Percentiles rank a stretch among this genome's conserved stretches.
These are phyloP conservation scores for Pulveroboletus sp. DNA, from an alignment of 768 basidiomycete genomes.

Conservation along the genomic window DNA sequence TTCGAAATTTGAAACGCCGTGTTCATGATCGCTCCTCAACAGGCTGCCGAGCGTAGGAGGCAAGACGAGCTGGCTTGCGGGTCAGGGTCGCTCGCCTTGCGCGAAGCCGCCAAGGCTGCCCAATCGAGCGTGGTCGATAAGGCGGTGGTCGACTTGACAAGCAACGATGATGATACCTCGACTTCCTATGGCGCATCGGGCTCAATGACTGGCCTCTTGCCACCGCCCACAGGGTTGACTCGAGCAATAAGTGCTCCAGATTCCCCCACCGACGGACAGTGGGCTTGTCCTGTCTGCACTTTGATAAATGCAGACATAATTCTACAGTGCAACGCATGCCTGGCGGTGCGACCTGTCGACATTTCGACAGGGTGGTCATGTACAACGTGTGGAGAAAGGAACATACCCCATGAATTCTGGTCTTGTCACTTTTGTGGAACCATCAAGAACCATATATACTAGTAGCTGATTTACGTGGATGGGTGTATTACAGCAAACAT, in stretches of 20 bases:
- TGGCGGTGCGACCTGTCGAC: slow-evolving; percentile 36
- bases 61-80: slow-evolving; percentile 75
- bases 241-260: neutral
- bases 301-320: slow-evolving; percentile 50
- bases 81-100: slow-evolving; percentile 50
- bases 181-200: slow-evolving; percentile 22
- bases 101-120: slow-evolving; percentile 67
- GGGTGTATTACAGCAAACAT: too few relatives aligned
- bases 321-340: slow-evolving; percentile 62
- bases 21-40: slow-evolving; percentile 3
- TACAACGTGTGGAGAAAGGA: slow-evolving; percentile 55
- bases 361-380: slow-evolving; percentile 57
- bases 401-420: slow-evolving; percentile 66
- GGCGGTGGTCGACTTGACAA: slow-evolving; percentile 54
- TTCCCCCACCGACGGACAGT: slow-evolving; percentile 27
- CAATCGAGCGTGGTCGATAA: slow-evolving; percentile 58
- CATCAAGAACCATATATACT: slow-evolving; percentile 57
- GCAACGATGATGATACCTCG: slow-evolving; percentile 19
- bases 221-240: neutral
- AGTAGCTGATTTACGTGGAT: too few relatives aligned
- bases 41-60: slow-evolving; percentile 85
- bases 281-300: slow-evolving; percentile 62
- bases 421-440: slow-evolving; percentile 70
- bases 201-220: slow-evolving; percentile 24
- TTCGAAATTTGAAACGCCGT: neutral